A percentile compares a stretch with the other conserved stretches of the same genome.
phyloP scores from a whole-genome alignment of 108 stramenopile species.

The Epithemia pelagica region DNA sequence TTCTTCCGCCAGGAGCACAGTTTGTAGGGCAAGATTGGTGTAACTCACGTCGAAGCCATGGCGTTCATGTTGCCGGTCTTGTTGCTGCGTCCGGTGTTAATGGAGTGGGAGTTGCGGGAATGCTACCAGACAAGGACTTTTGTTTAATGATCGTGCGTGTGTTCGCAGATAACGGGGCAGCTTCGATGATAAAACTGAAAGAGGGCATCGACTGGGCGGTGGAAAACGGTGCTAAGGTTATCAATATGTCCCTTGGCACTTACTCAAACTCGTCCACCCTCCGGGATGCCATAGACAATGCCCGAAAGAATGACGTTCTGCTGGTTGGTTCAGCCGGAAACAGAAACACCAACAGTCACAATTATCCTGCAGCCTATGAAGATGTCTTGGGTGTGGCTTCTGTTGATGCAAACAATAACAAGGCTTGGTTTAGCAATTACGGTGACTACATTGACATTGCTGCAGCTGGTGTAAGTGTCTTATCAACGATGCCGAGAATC shows the following conservation, averaged over 20 bases:
- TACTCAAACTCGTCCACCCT: background rate
- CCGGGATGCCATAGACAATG: background rate
- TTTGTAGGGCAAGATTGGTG: background rate
- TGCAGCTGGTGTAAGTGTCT: slow-evolving; percentile 29
- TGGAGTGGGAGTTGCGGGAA: background rate
- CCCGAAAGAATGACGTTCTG: background rate
- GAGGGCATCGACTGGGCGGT: background rate
- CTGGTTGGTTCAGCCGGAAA: slow-evolving; percentile 1
- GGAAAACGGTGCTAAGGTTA: background rate
- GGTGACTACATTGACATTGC: slow-evolving; percentile 30
- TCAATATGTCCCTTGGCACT: slow-evolving; percentile 31
- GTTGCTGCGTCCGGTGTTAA: background rate
- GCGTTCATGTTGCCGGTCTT: background rate
- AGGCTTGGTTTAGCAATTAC: slow-evolving; percentile 15
- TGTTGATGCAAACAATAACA: slow-evolving; percentile 10
- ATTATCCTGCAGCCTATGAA: slow-evolving; percentile 39
- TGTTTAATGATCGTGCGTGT: background rate
- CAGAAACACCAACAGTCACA: background rate
- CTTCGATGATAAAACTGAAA: background rate
- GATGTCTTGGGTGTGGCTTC: slow-evolving; percentile 32
- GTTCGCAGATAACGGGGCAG: background rate
- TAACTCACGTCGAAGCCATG: background rate
- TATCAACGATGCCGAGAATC: slow-evolving; percentile 6
- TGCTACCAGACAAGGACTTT: background rate
- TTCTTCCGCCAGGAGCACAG: background rate